Evolutionary conservation across 169 alveolate species (phyloP).

Genomic region (Prorocentrum cordatum): DNA sequence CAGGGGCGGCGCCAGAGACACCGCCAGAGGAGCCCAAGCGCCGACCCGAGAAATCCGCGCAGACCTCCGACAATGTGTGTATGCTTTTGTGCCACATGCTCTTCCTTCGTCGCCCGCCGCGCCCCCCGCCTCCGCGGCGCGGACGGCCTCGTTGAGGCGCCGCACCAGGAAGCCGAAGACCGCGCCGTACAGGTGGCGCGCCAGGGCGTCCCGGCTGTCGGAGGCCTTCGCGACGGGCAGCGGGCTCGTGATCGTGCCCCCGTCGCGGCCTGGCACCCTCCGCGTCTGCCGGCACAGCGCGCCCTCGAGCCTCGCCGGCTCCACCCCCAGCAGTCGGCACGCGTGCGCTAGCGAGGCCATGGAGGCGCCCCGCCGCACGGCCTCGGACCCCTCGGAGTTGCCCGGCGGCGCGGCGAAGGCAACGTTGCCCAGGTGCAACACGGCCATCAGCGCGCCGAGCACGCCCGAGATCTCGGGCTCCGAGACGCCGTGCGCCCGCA

Average conservation of each 20-base stretch:
- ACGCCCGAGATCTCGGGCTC: conserved; percentile 75
- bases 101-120: neutral
- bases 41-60: neutral
- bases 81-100: too few species aligned
- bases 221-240: conserved; percentile 79
- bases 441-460: conserved; percentile 73
- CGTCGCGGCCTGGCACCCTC: conserved; percentile 36
- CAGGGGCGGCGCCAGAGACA: neutral
- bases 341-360: conserved; percentile 70
- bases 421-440: conserved; percentile 35
- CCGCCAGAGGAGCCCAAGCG: neutral
- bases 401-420: conserved; percentile 27
- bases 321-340: conserved; percentile 74
- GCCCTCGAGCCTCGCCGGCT: conserved; percentile 71
- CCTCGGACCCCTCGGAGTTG: conserved; percentile 17
- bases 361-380: neutral
- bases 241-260: conserved; percentile 77
- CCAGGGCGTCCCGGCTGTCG: conserved; percentile 28
- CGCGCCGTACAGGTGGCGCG: conserved; percentile 83
- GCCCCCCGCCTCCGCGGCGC: neutral
- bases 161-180: neutral
- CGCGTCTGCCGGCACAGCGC: conserved; percentile 74
- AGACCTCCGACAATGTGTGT: neutral
- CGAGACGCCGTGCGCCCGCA: conserved; percentile 78
- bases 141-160: neutral